These are phyloP conservation scores for Gentiana straminea DNA, from an alignment of 257 asterid genomes.

Conservation along the genomic window DNA sequence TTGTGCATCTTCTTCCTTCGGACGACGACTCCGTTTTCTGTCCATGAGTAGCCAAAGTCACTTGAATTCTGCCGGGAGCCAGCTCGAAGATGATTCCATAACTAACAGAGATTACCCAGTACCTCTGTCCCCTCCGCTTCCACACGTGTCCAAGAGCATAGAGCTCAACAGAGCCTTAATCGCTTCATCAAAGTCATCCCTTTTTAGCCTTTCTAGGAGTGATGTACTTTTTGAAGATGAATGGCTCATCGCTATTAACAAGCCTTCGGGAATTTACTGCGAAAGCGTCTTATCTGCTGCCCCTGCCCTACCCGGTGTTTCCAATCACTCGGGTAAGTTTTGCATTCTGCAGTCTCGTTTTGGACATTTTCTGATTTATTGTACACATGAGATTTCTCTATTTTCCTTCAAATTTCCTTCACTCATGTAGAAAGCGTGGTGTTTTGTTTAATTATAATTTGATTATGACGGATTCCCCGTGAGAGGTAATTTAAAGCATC, in stretches of 20 bases:
- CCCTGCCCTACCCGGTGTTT: slow-evolving; percentile 29
- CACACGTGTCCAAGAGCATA: slow-evolving; percentile 52
- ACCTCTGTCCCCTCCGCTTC: slow-evolving; percentile 68
- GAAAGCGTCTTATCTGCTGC: slow-evolving; percentile 55
- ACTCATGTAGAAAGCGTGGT: no score
- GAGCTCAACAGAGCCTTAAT: slow-evolving; percentile 71
- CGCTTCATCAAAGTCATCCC: slow-evolving; percentile 67
- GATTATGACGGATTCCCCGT: no score
- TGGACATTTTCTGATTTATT: neutral
- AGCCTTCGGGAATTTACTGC: slow-evolving; percentile 82
- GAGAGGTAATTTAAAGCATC: no score
- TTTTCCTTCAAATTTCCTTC: no score
- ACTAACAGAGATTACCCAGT: slow-evolving; percentile 37
- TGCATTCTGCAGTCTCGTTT: neutral
- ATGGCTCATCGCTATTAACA: slow-evolving; percentile 82
- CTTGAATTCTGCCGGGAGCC: slow-evolving; percentile 14
- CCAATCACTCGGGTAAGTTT: slow-evolving; percentile 29
- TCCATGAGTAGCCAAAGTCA: slow-evolving; percentile 41
- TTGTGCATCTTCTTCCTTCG: slow-evolving; percentile 3
- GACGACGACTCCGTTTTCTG: slow-evolving; percentile 14
- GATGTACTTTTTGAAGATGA: slow-evolving; percentile 79
- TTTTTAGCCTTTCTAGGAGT: slow-evolving; percentile 45
- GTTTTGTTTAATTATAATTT: no score
- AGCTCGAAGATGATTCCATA: slow-evolving; percentile 9
- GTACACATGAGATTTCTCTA: no score